phyloP scores from a whole-genome alignment of 352 stramenopile genomes.

The Phytophthora kernoviae region DNA sequence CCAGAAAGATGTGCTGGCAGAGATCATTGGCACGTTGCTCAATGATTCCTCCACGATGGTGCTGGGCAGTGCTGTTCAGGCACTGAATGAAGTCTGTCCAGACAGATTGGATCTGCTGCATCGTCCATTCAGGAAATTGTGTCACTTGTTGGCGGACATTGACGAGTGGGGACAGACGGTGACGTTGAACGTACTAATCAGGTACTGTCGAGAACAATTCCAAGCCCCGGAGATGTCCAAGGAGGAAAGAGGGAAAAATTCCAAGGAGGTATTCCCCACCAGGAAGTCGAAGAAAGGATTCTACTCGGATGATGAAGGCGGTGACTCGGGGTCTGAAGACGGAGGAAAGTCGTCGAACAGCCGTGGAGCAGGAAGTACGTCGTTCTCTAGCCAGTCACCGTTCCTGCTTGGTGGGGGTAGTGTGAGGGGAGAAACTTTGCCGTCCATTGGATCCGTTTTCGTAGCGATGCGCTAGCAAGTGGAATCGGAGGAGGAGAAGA shows the following conservation, averaged over 20 bases:
- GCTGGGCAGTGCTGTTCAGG: conserved; percentile 93
- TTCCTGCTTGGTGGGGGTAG: conserved; percentile 44
- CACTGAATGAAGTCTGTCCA: conserved; percentile 96
- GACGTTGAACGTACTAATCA: conserved; percentile 92
- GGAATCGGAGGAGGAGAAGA: conserved; percentile 78
- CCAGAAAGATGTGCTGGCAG: conserved; percentile 90
- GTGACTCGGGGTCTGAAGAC: conserved; percentile 75
- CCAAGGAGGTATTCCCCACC: conserved; percentile 65
- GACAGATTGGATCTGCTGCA: conserved; percentile 96
- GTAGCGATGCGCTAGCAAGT: conserved; percentile 66
- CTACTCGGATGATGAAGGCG: conserved; percentile 97
- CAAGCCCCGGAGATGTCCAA: conserved; percentile 74
- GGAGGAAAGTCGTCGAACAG: conserved; percentile 25
- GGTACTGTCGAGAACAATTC: conserved; percentile 98
- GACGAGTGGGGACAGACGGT: conserved; percentile 99
- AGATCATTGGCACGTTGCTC: conserved; percentile 95
- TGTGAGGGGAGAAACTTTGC: conserved; percentile 48
- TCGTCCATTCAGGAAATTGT: conserved; percentile 96
- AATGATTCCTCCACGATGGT: conserved; percentile 97
- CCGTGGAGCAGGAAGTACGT: conserved; percentile 21
- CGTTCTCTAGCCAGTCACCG: conserved; percentile 41
- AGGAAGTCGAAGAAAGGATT: conserved; percentile 91
- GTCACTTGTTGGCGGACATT: conserved; percentile 97
- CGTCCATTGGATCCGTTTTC: conserved; percentile 82
- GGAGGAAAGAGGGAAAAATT: conserved; percentile 40